Conservation (phyloP, 2,329 filamentous ascomycete species). For the Cordyceps cicadae region DNA sequence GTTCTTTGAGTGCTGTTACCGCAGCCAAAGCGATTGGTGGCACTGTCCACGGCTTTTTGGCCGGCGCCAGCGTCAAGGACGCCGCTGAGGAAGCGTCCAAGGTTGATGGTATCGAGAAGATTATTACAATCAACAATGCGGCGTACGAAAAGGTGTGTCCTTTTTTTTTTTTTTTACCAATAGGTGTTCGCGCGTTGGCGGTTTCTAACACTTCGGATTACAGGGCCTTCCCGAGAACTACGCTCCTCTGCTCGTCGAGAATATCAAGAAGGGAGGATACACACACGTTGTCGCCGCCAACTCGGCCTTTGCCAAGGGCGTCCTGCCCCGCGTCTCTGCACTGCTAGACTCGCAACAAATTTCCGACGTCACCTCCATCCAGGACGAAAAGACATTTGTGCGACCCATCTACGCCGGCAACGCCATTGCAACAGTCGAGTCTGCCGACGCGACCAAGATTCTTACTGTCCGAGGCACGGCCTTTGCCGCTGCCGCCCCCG, state of each 20-base stretch:
- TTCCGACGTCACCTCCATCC: slow-evolving; percentile 80
- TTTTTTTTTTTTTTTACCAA: not conserved
- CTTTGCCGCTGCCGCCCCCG: slow-evolving; percentile 66
- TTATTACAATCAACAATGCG: slow-evolving; percentile 78
- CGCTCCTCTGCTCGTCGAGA: slow-evolving; percentile 87
- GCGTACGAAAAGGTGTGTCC: slow-evolving; percentile 79
- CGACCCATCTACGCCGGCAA: slow-evolving; percentile 97
- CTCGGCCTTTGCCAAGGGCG: slow-evolving; percentile 92
- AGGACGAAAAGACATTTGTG: slow-evolving; percentile 89
- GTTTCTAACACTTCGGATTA: slow-evolving; percentile 6
- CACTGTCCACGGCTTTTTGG: slow-evolving; percentile 76
- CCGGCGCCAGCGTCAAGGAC: slow-evolving; percentile 66
- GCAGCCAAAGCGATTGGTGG: slow-evolving; percentile 84
- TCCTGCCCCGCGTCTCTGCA: slow-evolving; percentile 85
- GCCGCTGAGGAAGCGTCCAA: slow-evolving; percentile 81
- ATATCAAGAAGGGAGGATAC: slow-evolving; percentile 91
- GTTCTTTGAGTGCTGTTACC: slow-evolving; percentile 76
- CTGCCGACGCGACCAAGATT: slow-evolving; percentile 74
- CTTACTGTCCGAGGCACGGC: slow-evolving; percentile 90
- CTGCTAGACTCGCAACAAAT: slow-evolving; percentile 88
- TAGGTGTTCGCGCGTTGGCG: not conserved
- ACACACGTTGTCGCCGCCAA: slow-evolving; percentile 87
- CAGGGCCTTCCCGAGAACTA: slow-evolving; percentile 89
- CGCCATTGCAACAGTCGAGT: slow-evolving; percentile 92
- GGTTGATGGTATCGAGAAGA: slow-evolving; percentile 83